A percentile compares a stretch with the other conserved stretches of the same genome.
phyloP scores from a whole-genome alignment of 108 stramenopile genomes.

The Conticribra weissflogii region DNA sequence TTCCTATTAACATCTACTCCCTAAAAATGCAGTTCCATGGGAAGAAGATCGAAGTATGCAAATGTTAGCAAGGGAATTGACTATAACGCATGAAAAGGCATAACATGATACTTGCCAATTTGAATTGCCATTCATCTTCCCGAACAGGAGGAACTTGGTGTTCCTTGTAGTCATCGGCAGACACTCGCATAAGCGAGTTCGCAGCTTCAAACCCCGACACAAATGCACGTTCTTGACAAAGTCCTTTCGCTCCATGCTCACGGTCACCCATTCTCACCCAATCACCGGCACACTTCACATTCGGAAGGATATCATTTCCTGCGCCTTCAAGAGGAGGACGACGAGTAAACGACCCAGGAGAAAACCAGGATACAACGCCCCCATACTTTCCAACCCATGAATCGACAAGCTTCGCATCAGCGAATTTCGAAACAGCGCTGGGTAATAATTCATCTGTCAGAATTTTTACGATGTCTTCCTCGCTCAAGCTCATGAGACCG shows the following conservation, averaged over 20 bases:
- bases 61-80: too few species aligned
- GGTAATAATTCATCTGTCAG: slow-evolving; percentile 81
- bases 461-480: slow-evolving; percentile 83
- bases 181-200: slow-evolving; percentile 59
- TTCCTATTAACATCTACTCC: slow-evolving; percentile 75
- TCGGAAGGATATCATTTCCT: slow-evolving; percentile 52
- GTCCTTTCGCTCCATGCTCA: slow-evolving; percentile 93
- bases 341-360: slow-evolving; percentile 80
- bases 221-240: slow-evolving; percentile 93
- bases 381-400: slow-evolving; percentile 90
- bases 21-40: too few species aligned
- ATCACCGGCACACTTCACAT: slow-evolving; percentile 89
- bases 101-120: slow-evolving; percentile 60
- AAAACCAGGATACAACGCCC: slow-evolving; percentile 86
- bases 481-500: slow-evolving; percentile 72
- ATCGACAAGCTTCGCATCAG: slow-evolving; percentile 81
- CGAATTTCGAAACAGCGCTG: slow-evolving; percentile 81
- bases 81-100: too few species aligned
- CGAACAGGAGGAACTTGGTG: slow-evolving; percentile 82
- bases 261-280: slow-evolving; percentile 93
- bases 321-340: slow-evolving; percentile 84
- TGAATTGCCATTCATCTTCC: slow-evolving; percentile 87
- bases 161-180: slow-evolving; percentile 25
- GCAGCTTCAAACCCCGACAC: slow-evolving; percentile 90
- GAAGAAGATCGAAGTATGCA: too few species aligned